These are phyloP conservation scores for Noccaea bulbosa DNA, from an alignment of 345 rosid genomes.

Conservation along the genomic window DNA sequence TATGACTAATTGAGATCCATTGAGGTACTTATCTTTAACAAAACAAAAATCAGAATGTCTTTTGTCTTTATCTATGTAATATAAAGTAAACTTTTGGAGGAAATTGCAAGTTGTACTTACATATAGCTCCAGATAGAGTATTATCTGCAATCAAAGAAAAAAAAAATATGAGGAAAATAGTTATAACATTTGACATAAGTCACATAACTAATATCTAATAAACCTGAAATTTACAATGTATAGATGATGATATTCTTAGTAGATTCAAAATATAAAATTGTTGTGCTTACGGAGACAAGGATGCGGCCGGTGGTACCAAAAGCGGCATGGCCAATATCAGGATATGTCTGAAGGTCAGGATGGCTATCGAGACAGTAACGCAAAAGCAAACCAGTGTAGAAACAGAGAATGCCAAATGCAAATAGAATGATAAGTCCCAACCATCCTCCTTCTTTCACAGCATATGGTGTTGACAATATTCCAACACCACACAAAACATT, in stretches of 20 bases:
- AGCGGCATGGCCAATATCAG: conserved; percentile 95
- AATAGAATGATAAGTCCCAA: conserved; percentile 63
- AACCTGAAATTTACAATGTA: conserved; percentile 1
- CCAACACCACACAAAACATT: conserved; percentile 98
- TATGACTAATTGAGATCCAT: conserved; percentile 19
- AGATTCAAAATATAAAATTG: not conserved
- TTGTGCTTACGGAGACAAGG: conserved; percentile 65
- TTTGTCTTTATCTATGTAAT: conserved; percentile 4
- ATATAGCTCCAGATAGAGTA: conserved; percentile 78
- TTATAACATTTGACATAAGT: conserved; percentile 3
- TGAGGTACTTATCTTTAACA: not conserved
- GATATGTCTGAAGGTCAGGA: conserved; percentile 88
- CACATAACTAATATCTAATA: conserved; percentile 6
- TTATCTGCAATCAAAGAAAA: conserved; percentile 67
- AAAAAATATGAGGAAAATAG: conserved; percentile 16
- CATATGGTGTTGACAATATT: conserved; percentile 87
- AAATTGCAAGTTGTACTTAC: conserved; percentile 64
- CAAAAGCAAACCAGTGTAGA: conserved; percentile 84
- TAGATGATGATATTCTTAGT: conserved; percentile 11
- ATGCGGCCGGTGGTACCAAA: conserved; percentile 76
- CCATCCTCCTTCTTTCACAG: conserved; percentile 97
- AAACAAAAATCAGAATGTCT: not conserved
- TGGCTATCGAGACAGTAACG: conserved; percentile 86
- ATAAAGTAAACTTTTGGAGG: conserved; percentile 16
- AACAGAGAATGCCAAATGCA: conserved; percentile 71